These are phyloP conservation scores for Aspergillus fumigatus DNA, from an alignment of 2,329 filamentous ascomycete species.

Conservation along the genomic window DNA sequence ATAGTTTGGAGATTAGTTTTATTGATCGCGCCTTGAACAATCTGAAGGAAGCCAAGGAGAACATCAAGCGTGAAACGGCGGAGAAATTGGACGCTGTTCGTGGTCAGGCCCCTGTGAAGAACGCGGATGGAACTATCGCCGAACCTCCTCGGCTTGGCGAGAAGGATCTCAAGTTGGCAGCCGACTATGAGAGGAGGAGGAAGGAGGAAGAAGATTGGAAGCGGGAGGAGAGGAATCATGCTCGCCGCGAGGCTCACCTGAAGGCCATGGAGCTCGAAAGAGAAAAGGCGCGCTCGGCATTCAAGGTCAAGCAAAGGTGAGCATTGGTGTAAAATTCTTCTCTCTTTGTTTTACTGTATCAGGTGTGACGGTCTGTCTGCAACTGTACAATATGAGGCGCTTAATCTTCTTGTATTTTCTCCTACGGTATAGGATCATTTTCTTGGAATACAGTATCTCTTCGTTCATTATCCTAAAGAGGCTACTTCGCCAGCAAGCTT, in stretches of 20 bases:
- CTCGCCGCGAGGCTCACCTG: slow-evolving; percentile 25
- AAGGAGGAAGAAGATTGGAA: slow-evolving; percentile 28
- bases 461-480: background rate
- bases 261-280: slow-evolving; percentile 19
- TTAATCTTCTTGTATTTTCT: slow-evolving; percentile 5
- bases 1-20: slow-evolving; percentile 16
- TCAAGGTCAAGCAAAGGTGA: slow-evolving; percentile 11
- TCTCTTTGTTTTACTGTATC: background rate
- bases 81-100: slow-evolving; percentile 9
- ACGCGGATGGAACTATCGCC: slow-evolving; percentile 16
- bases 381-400: slow-evolving; percentile 13
- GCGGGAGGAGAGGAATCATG: slow-evolving; percentile 34
- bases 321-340: background rate
- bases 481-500: background rate
- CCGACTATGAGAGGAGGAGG: slow-evolving; percentile 26
- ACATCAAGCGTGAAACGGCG: slow-evolving; percentile 20
- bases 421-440: background rate
- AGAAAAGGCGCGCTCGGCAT: slow-evolving; percentile 19
- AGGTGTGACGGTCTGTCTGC: background rate
- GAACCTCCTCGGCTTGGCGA: slow-evolving; percentile 23
- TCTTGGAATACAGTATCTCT: slow-evolving; percentile 3
- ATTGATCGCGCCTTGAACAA: slow-evolving; percentile 35
- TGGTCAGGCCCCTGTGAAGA: slow-evolving; percentile 17
- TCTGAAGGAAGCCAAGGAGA: slow-evolving; percentile 22
- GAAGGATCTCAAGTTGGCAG: slow-evolving; percentile 28